Evolutionary conservation across 495 filamentous ascomycete genomes (phyloP).

Genomic region (Amniculicola lignicola): DNA sequence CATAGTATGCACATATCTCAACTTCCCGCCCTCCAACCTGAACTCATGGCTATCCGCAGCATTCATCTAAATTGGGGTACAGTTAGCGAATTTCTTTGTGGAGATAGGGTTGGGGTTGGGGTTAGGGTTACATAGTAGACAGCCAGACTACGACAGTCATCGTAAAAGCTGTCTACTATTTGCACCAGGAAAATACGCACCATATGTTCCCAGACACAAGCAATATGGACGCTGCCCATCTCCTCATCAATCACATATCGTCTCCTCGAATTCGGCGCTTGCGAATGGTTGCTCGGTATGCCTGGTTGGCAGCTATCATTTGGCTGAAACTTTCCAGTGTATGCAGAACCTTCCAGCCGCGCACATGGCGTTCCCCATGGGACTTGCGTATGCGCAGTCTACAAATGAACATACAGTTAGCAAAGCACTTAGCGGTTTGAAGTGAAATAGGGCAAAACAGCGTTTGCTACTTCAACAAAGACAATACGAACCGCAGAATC

Average conservation of each 20-base stretch:
- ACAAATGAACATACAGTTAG: too few species aligned
- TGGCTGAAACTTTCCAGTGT: slow-evolving; percentile 7
- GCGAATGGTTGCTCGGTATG: slow-evolving; percentile 37
- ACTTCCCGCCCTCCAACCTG: slow-evolving; percentile 21
- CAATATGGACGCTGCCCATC: slow-evolving; percentile 13
- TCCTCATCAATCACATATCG: slow-evolving; percentile 36
- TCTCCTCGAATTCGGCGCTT: slow-evolving; percentile 34
- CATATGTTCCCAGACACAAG: slow-evolving; percentile 9
- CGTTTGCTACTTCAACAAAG: too few species aligned
- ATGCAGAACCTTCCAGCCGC: slow-evolving; percentile 10
- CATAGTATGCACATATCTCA: slow-evolving; percentile 30
- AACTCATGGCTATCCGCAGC: slow-evolving; percentile 29
- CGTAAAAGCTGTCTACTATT: too few species aligned
- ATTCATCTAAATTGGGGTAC: too few species aligned
- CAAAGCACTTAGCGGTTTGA: too few species aligned
- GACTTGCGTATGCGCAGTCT: slow-evolving; percentile 34
- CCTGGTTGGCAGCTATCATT: slow-evolving; percentile 43
- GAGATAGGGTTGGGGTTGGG: too few species aligned
- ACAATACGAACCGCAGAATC: too few species aligned
- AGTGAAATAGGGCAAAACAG: too few species aligned
- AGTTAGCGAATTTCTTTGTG: too few species aligned
- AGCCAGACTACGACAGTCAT: too few species aligned
- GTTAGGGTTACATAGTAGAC: too few species aligned
- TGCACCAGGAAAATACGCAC: too few species aligned
- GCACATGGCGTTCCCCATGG: slow-evolving; percentile 47